Evolutionary conservation across 2,329 filamentous ascomycete species (phyloP).

Genomic region (Nannizzia gypsea): DNA sequence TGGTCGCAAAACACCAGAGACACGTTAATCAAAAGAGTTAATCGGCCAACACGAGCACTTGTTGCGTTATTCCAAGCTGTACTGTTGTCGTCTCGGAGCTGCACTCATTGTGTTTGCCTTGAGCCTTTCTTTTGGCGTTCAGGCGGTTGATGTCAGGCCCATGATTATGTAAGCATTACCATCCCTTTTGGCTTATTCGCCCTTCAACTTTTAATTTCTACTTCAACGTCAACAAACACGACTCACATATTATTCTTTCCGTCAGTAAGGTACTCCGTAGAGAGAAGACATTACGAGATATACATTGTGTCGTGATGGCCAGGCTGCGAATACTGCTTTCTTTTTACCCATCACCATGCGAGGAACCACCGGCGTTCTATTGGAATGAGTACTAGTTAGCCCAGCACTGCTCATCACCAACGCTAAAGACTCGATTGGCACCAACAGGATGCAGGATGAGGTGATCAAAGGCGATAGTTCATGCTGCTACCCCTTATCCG

Average conservation of each 20-base stretch:
- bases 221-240: background rate
- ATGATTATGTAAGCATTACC: background rate
- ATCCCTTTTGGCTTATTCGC: background rate
- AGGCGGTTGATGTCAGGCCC: background rate
- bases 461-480: conserved; percentile 2
- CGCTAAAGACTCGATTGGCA: background rate
- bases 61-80: background rate
- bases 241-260: too few relatives aligned
- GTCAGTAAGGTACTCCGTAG: background rate
- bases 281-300: background rate
- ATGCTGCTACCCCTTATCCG: background rate
- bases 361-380: background rate
- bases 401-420: background rate
- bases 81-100: background rate
- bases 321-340: background rate
- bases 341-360: background rate
- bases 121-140: background rate
- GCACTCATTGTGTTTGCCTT: background rate
- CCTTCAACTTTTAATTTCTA: background rate
- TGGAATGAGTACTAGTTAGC: background rate
- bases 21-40: background rate
- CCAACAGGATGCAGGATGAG: background rate
- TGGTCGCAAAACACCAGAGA: conserved; percentile 10
- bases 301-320: background rate
- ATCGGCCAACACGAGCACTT: background rate